Evolutionary conservation across 192 early-diverging fungal species (phyloP).

Genomic region (Chytriomyces hyalinus): DNA sequence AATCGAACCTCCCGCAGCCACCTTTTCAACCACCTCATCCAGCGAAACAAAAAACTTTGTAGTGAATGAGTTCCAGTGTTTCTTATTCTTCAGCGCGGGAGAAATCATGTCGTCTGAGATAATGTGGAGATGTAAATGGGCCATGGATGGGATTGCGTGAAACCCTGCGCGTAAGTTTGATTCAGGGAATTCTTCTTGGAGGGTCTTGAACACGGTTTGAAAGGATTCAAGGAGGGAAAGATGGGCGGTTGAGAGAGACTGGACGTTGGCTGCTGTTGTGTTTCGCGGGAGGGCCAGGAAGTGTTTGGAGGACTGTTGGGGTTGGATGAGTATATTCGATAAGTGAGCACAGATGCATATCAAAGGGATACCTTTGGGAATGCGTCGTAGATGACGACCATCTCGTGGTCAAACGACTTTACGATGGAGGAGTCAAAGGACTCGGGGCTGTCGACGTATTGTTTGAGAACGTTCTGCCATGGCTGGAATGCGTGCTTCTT

Average conservation of each 20-base stretch:
- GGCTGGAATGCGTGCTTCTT: background rate
- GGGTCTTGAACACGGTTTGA: conserved; percentile 26
- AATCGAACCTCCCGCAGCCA: conserved; percentile 47
- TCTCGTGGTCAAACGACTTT: conserved; percentile 45
- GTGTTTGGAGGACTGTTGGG: conserved; percentile 40
- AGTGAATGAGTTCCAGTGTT: conserved; percentile 72
- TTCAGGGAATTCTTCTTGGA: conserved; percentile 33
- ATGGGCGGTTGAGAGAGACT: conserved; percentile 36
- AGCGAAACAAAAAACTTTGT: conserved; percentile 60
- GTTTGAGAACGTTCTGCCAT: conserved; percentile 44
- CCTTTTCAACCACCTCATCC: conserved; percentile 42
- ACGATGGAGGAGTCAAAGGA: conserved; percentile 42
- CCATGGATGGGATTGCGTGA: conserved; percentile 65
- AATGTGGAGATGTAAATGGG: conserved; percentile 68
- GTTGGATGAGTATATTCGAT: conserved; percentile 15
- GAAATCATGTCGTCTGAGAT: conserved; percentile 67
- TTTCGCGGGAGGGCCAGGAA: conserved; percentile 61
- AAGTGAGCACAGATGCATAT: conserved; percentile 1
- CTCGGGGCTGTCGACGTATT: conserved; percentile 52
- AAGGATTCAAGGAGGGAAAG: conserved; percentile 43
- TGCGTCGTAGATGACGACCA: conserved; percentile 59
- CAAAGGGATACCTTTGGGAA: conserved; percentile 54
- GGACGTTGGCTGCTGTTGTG: conserved; percentile 40
- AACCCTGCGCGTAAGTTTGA: conserved; percentile 62
- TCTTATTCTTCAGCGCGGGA: conserved; percentile 56